Percentiles rank a stretch among this genome's conserved stretches.
phyloP scores from a whole-genome alignment of 768 basidiomycete species.

The Lactarius hengduanensis region DNA sequence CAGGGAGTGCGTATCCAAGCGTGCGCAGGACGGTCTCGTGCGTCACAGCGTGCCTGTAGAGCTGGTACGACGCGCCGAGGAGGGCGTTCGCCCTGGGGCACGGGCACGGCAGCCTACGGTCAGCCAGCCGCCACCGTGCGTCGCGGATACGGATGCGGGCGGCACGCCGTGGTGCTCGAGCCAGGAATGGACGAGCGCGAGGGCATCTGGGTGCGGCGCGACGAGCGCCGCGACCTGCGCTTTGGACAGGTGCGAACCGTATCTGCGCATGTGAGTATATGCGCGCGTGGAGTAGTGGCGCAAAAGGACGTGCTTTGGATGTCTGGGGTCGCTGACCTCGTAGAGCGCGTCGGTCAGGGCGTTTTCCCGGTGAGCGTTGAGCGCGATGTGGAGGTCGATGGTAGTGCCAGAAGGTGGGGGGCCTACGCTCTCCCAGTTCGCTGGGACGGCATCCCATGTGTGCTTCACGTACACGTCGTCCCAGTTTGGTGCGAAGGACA shows the following conservation, averaged over 20 bases:
- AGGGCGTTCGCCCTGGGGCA: constrained; percentile 60
- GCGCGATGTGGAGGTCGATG: constrained; percentile 25
- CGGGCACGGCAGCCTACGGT: constrained; percentile 47
- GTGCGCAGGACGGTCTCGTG: constrained; percentile 55
- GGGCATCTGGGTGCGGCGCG: constrained; percentile 52
- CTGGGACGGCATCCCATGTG: constrained; percentile 15
- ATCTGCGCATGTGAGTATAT: constrained; percentile 36
- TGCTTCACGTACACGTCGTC: constrained; percentile 25
- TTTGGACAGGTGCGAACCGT: constrained; percentile 59
- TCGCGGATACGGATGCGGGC: constrained; percentile 38
- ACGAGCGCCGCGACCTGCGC: constrained; percentile 55
- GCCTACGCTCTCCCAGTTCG: constrained; percentile 15
- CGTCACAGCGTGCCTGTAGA: constrained; percentile 51
- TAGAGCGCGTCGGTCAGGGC: constrained; percentile 23
- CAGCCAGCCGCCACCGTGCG: constrained; percentile 57
- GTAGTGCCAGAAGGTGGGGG: constrained; percentile 18
- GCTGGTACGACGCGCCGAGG: constrained; percentile 54
- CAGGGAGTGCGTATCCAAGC: constrained; percentile 57
- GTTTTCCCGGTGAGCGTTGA: constrained; percentile 21
- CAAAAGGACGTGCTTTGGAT: constrained; percentile 11
- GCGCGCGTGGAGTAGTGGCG: not conserved
- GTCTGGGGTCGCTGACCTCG: constrained; percentile 25
- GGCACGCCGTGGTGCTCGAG: constrained; percentile 50
- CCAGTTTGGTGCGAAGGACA: constrained; percentile 13
- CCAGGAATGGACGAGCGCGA: constrained; percentile 55